Base-by-base conservation (phyloP, 768 basidiomycete species). In the Lactarius indigo region DNA sequence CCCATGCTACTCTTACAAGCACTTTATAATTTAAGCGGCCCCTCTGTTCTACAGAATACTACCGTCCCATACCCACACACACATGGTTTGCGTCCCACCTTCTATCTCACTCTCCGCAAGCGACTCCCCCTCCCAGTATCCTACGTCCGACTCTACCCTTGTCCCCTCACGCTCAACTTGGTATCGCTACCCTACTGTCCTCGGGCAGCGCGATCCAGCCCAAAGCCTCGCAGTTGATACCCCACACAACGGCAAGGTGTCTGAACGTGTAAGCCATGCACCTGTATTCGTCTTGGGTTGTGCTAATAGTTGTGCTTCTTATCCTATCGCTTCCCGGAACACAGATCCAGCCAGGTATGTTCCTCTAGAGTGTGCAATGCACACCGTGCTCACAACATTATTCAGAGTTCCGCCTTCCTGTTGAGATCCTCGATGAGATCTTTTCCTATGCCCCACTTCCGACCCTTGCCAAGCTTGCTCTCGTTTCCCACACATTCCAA, bases 371-470 rank as follows among this genome's bases (percentile, higher is more conserved):
- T 12, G 8, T 12, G 13, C 28, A n/a, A 13, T 15, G 33, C 44
- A 12, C n/a, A 52, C 26, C 12, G 18, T n/a, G 17, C 47, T 67
- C 52, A 64, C 28, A 4, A 33, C 31, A n/a, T 15, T 1, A 13
- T 54, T 2, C 31, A 68, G 58, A 59, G 33, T n/a, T 44, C 12
- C 66, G 35, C n/a, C 57, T 70, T 13, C 70, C 70, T 20, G 35
- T 44, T 12, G 70, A 70, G 47, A 33, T 70, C 6, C 64, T 70
- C 15, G 68, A 70, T 59, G 60, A 64, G 23, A 64, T 70, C 23
- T 70, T 66, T 41, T 59, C 57, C 23, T 64, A 66, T 65, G 61
- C 61, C n/a, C 57, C 41, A 56, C 37, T 17, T 26, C 10, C 52
- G 7, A 64, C 68, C 17, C 70, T 70, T n/a, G 55, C 68, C 2